Evolutionary conservation across 768 basidiomycete genomes (phyloP).

Genomic region (Rhodotorula diobovata): DNA sequence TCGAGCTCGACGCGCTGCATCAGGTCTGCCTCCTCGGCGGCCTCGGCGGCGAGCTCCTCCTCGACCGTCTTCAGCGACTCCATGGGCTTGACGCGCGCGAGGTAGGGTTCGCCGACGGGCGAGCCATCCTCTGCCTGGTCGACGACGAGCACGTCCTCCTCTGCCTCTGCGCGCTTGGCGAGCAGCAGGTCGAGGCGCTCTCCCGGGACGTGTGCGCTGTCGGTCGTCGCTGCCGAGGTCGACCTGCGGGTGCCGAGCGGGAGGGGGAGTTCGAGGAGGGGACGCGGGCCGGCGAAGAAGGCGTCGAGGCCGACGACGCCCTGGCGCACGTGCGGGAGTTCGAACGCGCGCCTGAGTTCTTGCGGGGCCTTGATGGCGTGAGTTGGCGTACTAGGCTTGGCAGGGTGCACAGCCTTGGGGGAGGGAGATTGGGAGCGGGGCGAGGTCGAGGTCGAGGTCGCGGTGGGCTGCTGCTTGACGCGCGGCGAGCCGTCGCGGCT

Average conservation of each 20-base stretch:
- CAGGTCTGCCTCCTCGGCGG: conserved; percentile 17
- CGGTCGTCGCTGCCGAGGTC: neutral
- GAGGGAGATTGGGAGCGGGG: neutral
- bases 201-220: conserved; percentile 2
- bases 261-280: conserved; percentile 38
- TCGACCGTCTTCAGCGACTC: conserved; percentile 23
- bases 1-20: conserved; percentile 25
- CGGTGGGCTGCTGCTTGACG: neutral
- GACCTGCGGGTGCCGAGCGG: conserved; percentile 18
- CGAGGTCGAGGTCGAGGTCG: neutral
- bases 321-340: conserved; percentile 27
- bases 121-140: conserved; percentile 33
- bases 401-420: neutral
- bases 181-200: neutral
- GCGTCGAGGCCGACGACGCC: conserved; percentile 27
- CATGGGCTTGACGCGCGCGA: conserved; percentile 2
- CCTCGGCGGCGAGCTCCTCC: conserved; percentile 28
- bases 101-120: conserved; percentile 24
- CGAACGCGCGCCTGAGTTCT: conserved; percentile 12
- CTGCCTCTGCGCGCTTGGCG: neutral
- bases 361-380: neutral
- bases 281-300: conserved; percentile 37
- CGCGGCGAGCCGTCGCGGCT: neutral
- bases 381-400: neutral
- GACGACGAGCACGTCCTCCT: conserved; percentile 22